Evolutionary conservation across 345 rosid genomes (phyloP), one percentile per base, ranked within the genome.

Genomic region (Eucalyptus regnans): DNA sequence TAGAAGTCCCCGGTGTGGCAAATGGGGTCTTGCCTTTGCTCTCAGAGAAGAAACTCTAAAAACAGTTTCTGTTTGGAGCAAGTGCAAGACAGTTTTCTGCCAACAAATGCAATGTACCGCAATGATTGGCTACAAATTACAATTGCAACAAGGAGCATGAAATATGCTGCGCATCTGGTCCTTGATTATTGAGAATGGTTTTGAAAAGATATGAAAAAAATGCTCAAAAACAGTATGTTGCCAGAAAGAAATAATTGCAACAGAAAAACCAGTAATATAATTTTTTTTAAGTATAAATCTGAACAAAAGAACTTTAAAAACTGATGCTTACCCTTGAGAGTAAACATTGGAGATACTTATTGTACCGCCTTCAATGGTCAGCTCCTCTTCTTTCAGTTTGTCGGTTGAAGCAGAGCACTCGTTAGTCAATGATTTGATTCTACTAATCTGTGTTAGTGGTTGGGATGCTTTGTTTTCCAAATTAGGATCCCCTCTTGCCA

Each of bases 311-410:
- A 37, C 46, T 18, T 49, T 22, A 43, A 71, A 48, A 49, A 18
- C 31, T 31, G 49, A 44, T 29, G 90, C 94, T 94, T 93, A 97
- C 99, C 98, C 97, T 91, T 94, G 96, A 54, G 99, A 98, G 90
- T 97, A 97, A 15, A 90, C 94, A 87, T 94, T 96, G 68, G 99
- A 98, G 92, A 98, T 93, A 93, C 94, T 96, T 87, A 98, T 96
- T 41, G 92, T 96, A 88, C 99, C 99, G 86, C 93, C 96, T 88
- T 93, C 95, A 90, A 95, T 89, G 14, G 92, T 90, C 87, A 95
- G 93, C 54, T 90, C 97, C 86, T 91, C 91, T 66, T 91, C 94
- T 89, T 93, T 94, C 86, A 91, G 91, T 89, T 93, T 93, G 71
- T 94, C 92, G 89, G 86, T 92, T 89, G 92, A 92, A 71, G 90